Evolutionary conservation across 352 stramenopile species (phyloP).

Genomic region (Phytophthora niederhauseri): DNA sequence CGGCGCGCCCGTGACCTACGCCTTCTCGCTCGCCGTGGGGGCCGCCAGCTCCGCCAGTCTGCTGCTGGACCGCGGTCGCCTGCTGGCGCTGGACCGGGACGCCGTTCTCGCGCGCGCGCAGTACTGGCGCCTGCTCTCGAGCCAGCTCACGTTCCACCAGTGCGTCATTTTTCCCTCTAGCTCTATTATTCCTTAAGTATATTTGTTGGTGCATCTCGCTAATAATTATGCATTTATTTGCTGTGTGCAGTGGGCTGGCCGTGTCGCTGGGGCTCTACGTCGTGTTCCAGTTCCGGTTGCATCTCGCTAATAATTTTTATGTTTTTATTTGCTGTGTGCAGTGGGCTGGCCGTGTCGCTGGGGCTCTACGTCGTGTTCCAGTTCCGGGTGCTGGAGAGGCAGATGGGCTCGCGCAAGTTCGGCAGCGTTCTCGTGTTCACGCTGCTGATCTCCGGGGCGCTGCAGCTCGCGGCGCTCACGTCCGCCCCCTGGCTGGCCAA

Average conservation of each 20-base stretch:
- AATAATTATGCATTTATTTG: background rate
- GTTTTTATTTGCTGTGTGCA: conserved; percentile 29
- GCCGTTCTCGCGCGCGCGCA: conserved; percentile 61
- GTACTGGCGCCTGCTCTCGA: conserved; percentile 73
- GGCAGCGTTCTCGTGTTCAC: conserved; percentile 77
- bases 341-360: conserved; percentile 77
- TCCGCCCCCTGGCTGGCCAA: conserved; percentile 46
- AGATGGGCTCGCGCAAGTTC: conserved; percentile 90
- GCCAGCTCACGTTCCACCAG: conserved; percentile 81
- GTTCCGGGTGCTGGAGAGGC: conserved; percentile 80
- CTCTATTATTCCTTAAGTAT: conserved; percentile 1
- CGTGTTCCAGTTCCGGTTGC: conserved; percentile 82
- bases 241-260: conserved; percentile 61
- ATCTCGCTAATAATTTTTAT: background rate
- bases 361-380: conserved; percentile 89
- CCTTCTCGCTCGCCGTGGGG: conserved; percentile 69
- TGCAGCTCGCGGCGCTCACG: conserved; percentile 56
- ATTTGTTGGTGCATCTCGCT: too few species aligned
- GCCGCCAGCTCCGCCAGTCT: conserved; percentile 70
- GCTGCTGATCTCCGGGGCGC: conserved; percentile 47
- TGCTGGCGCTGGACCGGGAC: conserved; percentile 61
- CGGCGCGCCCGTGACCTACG: conserved; percentile 81
- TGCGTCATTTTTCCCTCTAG: conserved; percentile 27
- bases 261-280: conserved; percentile 84
- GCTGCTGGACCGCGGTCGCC: conserved; percentile 58